phyloP scores from a whole-genome alignment of 2,329 filamentous ascomycete genomes.

The Claviceps citrina region DNA sequence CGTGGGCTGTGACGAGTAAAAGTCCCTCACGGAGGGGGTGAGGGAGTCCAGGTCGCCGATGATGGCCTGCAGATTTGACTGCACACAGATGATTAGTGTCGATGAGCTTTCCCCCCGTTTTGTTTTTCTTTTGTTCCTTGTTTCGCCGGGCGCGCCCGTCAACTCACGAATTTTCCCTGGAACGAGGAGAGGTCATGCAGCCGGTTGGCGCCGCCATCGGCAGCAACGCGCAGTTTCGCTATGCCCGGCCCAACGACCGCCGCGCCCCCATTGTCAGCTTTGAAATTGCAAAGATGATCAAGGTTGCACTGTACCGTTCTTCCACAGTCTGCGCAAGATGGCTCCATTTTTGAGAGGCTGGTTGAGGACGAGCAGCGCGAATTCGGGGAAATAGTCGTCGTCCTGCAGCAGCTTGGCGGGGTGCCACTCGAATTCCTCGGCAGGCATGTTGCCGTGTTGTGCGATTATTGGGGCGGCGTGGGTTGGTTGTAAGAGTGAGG shows the following conservation, averaged over 20 bases:
- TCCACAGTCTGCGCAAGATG: slow-evolving; percentile 34
- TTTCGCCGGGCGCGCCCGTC: neutral
- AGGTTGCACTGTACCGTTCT: too few species aligned
- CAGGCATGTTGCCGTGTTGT: slow-evolving; percentile 9
- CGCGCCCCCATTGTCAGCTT: too few species aligned
- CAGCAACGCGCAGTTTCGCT: slow-evolving; percentile 60
- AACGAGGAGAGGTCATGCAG: slow-evolving; percentile 37
- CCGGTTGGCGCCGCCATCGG: slow-evolving; percentile 80
- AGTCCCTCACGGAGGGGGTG: slow-evolving; percentile 40
- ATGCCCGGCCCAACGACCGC: too few species aligned
- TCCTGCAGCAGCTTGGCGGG: slow-evolving; percentile 23
- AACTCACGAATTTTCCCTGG: slow-evolving; percentile 27
- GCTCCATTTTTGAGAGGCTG: slow-evolving; percentile 31
- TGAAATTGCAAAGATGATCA: too few species aligned
- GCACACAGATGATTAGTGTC: too few species aligned
- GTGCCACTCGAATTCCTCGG: slow-evolving; percentile 23
- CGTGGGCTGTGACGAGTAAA: slow-evolving; percentile 42
- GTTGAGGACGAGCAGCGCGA: slow-evolving; percentile 36
- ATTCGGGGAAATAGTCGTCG: slow-evolving; percentile 18
- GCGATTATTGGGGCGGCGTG: too few species aligned
- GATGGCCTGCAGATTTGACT: slow-evolving; percentile 53
- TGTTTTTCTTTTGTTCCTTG: too few species aligned
- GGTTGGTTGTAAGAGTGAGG: too few species aligned
- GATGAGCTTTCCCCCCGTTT: neutral
- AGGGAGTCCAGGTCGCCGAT: slow-evolving; percentile 89